Evolutionary conservation across 2,329 filamentous ascomycete genomes (phyloP).

Genomic region (Penicillium sp.): DNA sequence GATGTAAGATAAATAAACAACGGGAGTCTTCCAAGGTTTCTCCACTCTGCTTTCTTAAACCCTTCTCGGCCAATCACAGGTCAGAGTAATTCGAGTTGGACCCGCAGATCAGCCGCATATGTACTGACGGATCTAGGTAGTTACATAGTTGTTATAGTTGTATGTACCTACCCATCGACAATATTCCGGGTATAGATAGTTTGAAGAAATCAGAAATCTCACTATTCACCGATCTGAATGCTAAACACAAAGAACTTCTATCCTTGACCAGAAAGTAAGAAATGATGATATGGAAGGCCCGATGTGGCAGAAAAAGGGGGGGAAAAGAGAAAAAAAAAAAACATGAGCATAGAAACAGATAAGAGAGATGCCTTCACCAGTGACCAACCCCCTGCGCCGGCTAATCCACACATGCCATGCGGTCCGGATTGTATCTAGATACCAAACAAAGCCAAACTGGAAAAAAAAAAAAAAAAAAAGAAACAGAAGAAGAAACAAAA

Average conservation of each 20-base stretch:
- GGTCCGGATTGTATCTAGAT: conserved; percentile 5
- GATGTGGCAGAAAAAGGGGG: neutral
- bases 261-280: neutral
- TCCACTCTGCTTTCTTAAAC: conserved; percentile 13
- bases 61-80: conserved; percentile 12
- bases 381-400: conserved; percentile 22
- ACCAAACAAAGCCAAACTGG: conserved; percentile 9
- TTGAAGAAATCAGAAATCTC: neutral
- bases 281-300: neutral
- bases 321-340: too few relatives aligned
- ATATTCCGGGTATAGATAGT: neutral
- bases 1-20: neutral
- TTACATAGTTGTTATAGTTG: neutral
- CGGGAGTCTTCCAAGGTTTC: neutral
- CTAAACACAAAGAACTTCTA: conserved; percentile 1
- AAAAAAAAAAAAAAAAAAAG: conserved; percentile 3
- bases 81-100: neutral
- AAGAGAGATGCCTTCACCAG: conserved; percentile 12
- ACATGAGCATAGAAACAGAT: conserved; percentile 7
- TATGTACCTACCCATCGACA: neutral
- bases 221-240: neutral
- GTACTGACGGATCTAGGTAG: too few relatives aligned
- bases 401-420: conserved; percentile 22
- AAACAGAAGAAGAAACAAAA: conserved; percentile 1
- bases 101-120: neutral